A percentile compares a stretch with the other conserved stretches of the same genome.
Conservation (phyloP, 2,329 filamentous ascomycete species). For the Corynespora cassiicola region DNA sequence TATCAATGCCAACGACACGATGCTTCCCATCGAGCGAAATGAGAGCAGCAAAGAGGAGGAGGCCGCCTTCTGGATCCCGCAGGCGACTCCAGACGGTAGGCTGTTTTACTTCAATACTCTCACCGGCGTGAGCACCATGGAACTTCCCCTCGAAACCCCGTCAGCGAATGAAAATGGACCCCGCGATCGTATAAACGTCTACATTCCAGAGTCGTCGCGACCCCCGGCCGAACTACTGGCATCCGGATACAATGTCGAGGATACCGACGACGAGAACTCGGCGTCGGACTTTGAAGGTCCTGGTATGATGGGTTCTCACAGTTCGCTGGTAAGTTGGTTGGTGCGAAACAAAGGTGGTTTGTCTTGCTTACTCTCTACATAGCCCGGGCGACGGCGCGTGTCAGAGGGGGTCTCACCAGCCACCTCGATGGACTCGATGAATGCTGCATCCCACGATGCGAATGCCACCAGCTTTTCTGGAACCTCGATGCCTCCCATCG, state of each 20-base stretch:
- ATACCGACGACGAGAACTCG: conserved; percentile 89
- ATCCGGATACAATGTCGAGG: conserved; percentile 80
- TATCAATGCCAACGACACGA: conserved; percentile 45
- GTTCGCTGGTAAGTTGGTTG: conserved; percentile 71
- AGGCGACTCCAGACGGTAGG: conserved; percentile 90
- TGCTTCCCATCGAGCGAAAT: conserved; percentile 72
- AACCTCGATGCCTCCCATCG: conserved; percentile 54
- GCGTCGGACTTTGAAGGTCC: conserved; percentile 81
- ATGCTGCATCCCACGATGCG: conserved; percentile 60
- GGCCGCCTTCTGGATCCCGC: conserved; percentile 97
- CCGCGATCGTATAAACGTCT: conserved; percentile 85
- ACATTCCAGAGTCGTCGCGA: conserved; percentile 86
- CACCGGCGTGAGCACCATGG: conserved; percentile 93
- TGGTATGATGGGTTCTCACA: conserved; percentile 72
- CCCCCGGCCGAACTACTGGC: conserved; percentile 92
- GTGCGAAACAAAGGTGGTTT: too few species aligned
- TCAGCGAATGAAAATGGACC: conserved; percentile 83
- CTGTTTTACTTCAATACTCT: conserved; percentile 98
- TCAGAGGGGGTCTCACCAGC: conserved; percentile 80
- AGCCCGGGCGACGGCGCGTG: conserved; percentile 60
- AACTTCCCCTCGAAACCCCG: conserved; percentile 91
- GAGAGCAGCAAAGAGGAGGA: conserved; percentile 74
- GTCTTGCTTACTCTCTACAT: conserved; percentile 23
- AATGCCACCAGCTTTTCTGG: conserved; percentile 54
- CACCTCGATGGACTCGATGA: conserved; percentile 90